Evolutionary conservation across 2,329 filamentous ascomycete species (phyloP), one percentile per base, ranked within the genome.

Genomic region (Botryosphaeria dothidea): DNA sequence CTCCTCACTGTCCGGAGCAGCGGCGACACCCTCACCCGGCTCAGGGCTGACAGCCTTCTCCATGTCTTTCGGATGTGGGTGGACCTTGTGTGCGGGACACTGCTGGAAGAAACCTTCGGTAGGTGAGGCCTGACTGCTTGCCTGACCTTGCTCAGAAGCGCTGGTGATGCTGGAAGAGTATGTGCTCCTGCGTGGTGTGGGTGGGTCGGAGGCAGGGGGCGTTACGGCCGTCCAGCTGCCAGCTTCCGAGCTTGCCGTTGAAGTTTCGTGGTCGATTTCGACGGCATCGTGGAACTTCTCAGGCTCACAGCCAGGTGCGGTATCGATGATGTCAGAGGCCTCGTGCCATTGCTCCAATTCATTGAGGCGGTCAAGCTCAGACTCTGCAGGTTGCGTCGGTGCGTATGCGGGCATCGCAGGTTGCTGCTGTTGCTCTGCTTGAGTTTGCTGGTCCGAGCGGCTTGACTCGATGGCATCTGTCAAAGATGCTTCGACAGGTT

Each of bases 11-110:
- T 67, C 66, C 9, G 73, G 67, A 17, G 71, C 66, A n/a, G 71
- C 70, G 4, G 72, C 77, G 15, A 78, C 74, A 23, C 76, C 77
- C 60, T 79, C 73, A 25, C 77, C 77, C 21, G 73, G 66, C 5
- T 61, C 65, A 6, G 76, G 75, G 43, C 70, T 63, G 27, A 78
- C 72, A 0, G 67, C 64, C 46, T 72, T 57, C 66, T 78, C 75
- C 67, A 71, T 72, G 43, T 73, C 69, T 57, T 77, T 69, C 27
- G 75, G 70, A 54, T 77, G 71, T 61, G 73, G 75, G 65, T 79
- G 75, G 2, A 77, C 73, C 11, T 27, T 36, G 25, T 63, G n/a
- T 17, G 48, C 61, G 4, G 61, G 49, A 15, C 34, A 63, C 6
- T 57, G 36, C 3, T 43, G 11, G 61, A 45, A 52, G 36, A 54